phyloP scores from a whole-genome alignment of 495 filamentous ascomycete species.

The Aspergillus homomorphus region DNA sequence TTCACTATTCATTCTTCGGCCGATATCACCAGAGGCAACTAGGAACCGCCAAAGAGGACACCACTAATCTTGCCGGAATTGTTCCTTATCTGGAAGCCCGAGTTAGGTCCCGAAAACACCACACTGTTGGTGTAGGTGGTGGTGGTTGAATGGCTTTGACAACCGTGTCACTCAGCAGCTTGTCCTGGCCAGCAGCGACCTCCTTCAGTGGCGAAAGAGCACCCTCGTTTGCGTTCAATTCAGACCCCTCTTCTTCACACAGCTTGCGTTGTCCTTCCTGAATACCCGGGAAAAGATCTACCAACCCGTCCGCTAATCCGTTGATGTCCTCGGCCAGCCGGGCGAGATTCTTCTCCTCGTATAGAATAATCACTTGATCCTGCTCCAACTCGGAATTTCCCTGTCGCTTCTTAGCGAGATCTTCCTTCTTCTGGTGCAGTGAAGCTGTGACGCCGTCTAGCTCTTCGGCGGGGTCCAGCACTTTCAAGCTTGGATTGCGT shows the following conservation, averaged over 20 bases:
- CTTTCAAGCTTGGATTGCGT: background rate
- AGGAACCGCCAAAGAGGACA: no score
- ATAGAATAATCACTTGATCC: background rate
- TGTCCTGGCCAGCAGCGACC: slow-evolving; percentile 1
- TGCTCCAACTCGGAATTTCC: background rate
- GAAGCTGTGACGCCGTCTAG: background rate
- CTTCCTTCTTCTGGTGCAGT: slow-evolving; percentile 6
- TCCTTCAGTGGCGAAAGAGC: background rate
- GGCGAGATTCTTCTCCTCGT: background rate
- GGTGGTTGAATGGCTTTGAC: slow-evolving; percentile 1
- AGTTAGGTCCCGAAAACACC: background rate
- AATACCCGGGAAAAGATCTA: background rate
- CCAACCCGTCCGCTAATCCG: background rate
- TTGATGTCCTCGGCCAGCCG: background rate
- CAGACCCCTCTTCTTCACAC: background rate
- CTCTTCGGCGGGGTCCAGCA: background rate
- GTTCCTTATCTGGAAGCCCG: slow-evolving; percentile 1
- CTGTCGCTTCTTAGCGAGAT: background rate
- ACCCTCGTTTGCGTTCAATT: background rate
- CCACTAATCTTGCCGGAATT: slow-evolving; percentile 1
- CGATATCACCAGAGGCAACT: no score
- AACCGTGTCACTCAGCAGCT: background rate
- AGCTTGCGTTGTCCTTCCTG: background rate
- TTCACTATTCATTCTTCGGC: no score
- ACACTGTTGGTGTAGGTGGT: slow-evolving; percentile 5